Percentiles rank a stretch among this genome's conserved stretches.
Evolutionary conservation across 306 rosid genomes (phyloP).

Genomic region (Cajanus cajan): DNA sequence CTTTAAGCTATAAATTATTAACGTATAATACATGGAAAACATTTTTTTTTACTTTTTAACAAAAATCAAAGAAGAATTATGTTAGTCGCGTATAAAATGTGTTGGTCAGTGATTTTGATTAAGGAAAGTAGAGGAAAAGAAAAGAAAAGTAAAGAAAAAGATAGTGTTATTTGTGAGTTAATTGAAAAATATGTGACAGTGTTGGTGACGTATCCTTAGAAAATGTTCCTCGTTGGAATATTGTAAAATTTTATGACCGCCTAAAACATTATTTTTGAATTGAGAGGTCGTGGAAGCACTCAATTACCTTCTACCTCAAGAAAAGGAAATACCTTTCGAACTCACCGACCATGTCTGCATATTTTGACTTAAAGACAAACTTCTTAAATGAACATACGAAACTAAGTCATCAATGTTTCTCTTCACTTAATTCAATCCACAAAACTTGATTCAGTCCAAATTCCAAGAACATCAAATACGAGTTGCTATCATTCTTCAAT

Average conservation of each 20-base stretch:
- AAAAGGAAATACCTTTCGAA: conserved; percentile 25
- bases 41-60: neutral
- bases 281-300: neutral
- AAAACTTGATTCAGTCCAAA: neutral
- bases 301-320: conserved; percentile 2
- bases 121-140: neutral
- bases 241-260: neutral
- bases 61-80: neutral
- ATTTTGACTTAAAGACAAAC: conserved; percentile 24
- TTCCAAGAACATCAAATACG: neutral
- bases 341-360: conserved; percentile 25
- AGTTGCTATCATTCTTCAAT: neutral
- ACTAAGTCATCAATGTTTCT: neutral
- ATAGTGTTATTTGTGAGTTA: neutral
- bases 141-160: neutral
- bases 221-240: neutral
- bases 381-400: conserved; percentile 18
- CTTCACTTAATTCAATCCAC: conserved; percentile 13
- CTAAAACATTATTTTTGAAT: neutral
- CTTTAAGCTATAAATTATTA: no score
- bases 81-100: neutral
- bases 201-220: neutral
- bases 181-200: neutral
- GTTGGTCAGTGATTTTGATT: neutral
- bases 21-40: neutral